Evolutionary conservation across 2,329 filamentous ascomycete species (phyloP), one percentile per base, ranked within the genome.

Genomic region (Aspergillus versicolor): DNA sequence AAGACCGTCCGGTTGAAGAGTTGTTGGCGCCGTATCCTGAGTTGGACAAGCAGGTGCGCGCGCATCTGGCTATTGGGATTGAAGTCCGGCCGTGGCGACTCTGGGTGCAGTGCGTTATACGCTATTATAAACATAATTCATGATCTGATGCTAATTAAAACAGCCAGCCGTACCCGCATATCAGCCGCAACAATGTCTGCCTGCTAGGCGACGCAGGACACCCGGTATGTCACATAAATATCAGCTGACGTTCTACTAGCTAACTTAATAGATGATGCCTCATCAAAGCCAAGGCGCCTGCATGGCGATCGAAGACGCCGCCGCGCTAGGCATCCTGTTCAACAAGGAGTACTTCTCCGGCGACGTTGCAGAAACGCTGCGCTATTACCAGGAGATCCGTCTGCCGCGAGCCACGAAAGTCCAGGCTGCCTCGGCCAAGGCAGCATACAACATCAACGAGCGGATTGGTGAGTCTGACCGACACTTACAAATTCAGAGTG

Each of bases 271-370:
- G 71, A 87, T 87, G 84, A 84, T 88, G 82, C 85, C 86, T 1
- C 81, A 89, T 65, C 87, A 89, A 67, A 86, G 83, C 56, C 87
- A 90, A 69, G 87, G 87, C 4, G 86, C 86, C 0, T 87, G 85
- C 63, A 87, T 86, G 84, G 85, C 86, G 0, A 87, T 88, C 44
- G 86, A 88, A 67, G 86, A 88, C 58, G 84, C 84, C 0, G 86
- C 83, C 0, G 84, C 84, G 0, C 69, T 89, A 0, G 86, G 86
- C 0, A 83, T 88, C 15, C 57, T 88, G 0, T 88, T 89, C 67
- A 80, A 73, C 68, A 72, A 73, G 52, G 63, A 72, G 0, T 73
- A 79, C 60, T 82, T 79, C 63, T 76, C 64, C 6, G 81, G 81
- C 3, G 74, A 84, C 57, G 66, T 86, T 15, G 65, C 62, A 0